A percentile compares a stretch with the other conserved stretches of the same genome.
Conservation (phyloP, 2,329 filamentous ascomycete genomes). For the Elsinoe ampelina region DNA sequence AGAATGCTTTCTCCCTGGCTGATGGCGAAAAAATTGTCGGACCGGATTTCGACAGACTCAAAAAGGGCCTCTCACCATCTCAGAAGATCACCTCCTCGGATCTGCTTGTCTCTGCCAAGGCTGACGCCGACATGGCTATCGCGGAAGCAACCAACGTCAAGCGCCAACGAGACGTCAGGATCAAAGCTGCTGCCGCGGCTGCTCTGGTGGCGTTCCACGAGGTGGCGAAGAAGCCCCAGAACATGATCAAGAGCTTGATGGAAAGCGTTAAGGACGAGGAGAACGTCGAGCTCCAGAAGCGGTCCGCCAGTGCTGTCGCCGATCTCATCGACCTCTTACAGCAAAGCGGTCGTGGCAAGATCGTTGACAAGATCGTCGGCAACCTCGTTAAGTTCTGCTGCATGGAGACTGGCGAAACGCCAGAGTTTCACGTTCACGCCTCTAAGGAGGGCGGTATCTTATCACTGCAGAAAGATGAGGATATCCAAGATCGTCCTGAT, state of each 20-base stretch:
- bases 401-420: conserved; percentile 93
- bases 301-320: conserved; percentile 77
- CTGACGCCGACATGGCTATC: conserved; percentile 61
- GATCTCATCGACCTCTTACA: conserved; percentile 80
- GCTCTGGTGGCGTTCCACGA: conserved; percentile 79
- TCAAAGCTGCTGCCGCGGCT: conserved; percentile 77
- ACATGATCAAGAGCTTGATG: conserved; percentile 94
- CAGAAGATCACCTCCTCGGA: conserved; percentile 77
- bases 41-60: conserved; percentile 78
- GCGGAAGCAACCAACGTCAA: conserved; percentile 72
- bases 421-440: conserved; percentile 82
- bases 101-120: conserved; percentile 67
- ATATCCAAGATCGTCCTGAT: conserved; percentile 84
- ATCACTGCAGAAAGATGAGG: conserved; percentile 94
- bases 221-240: conserved; percentile 85
- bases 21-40: conserved; percentile 82
- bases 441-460: conserved; percentile 70
- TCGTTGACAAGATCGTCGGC: conserved; percentile 89
- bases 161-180: conserved; percentile 70
- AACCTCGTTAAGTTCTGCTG: conserved; percentile 97
- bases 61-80: conserved; percentile 78
- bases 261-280: conserved; percentile 95
- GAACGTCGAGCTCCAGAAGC: conserved; percentile 75
- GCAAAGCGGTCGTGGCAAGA: conserved; percentile 65
- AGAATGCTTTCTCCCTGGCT: conserved; percentile 78